Conservation (phyloP, 148 eudicot species). For the Bassia scoparia region DNA sequence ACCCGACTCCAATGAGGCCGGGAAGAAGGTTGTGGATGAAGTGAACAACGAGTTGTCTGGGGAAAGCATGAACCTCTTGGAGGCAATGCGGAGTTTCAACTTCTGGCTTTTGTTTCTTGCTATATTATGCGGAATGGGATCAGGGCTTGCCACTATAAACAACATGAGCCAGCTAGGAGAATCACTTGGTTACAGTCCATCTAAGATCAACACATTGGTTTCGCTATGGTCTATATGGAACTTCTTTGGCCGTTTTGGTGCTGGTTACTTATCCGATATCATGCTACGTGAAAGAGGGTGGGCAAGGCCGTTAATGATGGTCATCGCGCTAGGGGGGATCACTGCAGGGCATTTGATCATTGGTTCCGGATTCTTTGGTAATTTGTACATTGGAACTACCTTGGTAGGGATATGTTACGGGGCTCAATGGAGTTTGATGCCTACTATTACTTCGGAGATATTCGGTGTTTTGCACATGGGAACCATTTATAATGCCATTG, state of each 20-base stretch:
- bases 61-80: constrained; percentile 45
- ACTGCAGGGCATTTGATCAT: constrained; percentile 62
- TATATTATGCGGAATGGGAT: constrained; percentile 90
- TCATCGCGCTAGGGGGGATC: constrained; percentile 55
- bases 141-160: constrained; percentile 83
- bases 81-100: constrained; percentile 55
- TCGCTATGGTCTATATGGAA: constrained; percentile 96
- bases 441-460: constrained; percentile 75
- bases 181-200: constrained; percentile 54
- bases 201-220: constrained; percentile 56
- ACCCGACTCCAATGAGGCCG: constrained; percentile 9
- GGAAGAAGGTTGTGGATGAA: constrained; percentile 16
- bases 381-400: constrained; percentile 65
- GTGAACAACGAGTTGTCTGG: constrained; percentile 17
- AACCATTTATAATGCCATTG: constrained; percentile 80
- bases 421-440: constrained; percentile 84
- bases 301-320: constrained; percentile 70
- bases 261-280: constrained; percentile 73
- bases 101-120: constrained; percentile 81
- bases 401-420: constrained; percentile 89
- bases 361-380: constrained; percentile 69
- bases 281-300: constrained; percentile 53
- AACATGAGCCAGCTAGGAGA: constrained; percentile 89
- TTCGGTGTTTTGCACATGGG: constrained; percentile 85
- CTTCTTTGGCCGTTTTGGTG: constrained; percentile 87